phyloP scores from a whole-genome alignment of 2,329 filamentous ascomycete genomes.

The Venturia nashicola region DNA sequence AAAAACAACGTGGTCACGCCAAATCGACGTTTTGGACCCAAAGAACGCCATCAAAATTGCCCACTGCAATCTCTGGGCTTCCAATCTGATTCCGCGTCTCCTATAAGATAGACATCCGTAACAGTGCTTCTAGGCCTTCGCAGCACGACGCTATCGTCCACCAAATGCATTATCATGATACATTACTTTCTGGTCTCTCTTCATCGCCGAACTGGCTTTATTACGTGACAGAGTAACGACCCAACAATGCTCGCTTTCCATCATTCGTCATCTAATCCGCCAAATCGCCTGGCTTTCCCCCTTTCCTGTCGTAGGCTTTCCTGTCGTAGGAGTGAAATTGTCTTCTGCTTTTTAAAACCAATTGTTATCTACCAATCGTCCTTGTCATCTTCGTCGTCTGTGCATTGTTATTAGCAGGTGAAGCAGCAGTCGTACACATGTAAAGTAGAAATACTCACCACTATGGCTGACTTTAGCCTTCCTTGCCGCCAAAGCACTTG shows the following conservation, averaged over 20 bases:
- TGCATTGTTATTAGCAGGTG: slow-evolving; percentile 17
- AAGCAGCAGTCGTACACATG: slow-evolving; percentile 10
- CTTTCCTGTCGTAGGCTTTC: neutral
- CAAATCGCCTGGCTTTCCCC: neutral
- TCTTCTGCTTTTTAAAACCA: neutral
- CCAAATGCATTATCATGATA: neutral
- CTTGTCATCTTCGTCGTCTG: slow-evolving; percentile 66
- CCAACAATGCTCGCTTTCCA: neutral
- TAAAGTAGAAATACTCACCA: slow-evolving; percentile 46
- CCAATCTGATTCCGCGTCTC: neutral
- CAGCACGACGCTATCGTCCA: neutral
- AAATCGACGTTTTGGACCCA: neutral
- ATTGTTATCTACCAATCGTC: slow-evolving; percentile 52
- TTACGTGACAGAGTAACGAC: neutral
- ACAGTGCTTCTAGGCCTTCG: neutral
- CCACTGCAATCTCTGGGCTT: neutral
- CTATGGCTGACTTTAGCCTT: slow-evolving; percentile 92
- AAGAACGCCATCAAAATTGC: neutral
- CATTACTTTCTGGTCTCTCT: neutral
- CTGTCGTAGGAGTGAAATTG: neutral
- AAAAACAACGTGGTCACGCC: neutral
- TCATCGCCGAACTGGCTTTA: neutral
- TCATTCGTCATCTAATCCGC: neutral
- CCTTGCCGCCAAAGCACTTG: slow-evolving; percentile 70
- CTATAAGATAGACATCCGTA: neutral